Percentiles rank a stretch among this genome's conserved stretches.
Conservation (phyloP, 129 eudicot genomes). For the Gnaphalium uliginosum region DNA sequence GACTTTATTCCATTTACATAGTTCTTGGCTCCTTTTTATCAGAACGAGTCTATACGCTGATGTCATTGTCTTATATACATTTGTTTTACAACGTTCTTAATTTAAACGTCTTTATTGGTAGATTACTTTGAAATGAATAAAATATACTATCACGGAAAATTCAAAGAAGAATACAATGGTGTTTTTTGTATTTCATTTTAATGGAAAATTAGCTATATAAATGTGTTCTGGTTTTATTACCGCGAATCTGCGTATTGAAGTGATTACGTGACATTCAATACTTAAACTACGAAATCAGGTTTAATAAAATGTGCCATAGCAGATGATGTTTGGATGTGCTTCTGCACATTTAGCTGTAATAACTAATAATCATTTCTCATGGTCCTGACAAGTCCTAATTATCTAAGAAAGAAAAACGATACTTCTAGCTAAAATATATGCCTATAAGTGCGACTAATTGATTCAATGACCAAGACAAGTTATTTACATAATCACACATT, state of each 20-base stretch:
- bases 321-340: conserved; percentile 5
- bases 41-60: too few relatives aligned
- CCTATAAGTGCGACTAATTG: background rate
- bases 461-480: background rate
- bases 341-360: background rate
- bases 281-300: background rate
- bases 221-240: background rate
- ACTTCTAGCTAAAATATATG: too few relatives aligned
- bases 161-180: too few relatives aligned
- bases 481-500: too few relatives aligned
- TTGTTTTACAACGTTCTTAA: too few relatives aligned
- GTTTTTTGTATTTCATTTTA: too few relatives aligned
- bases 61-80: too few relatives aligned
- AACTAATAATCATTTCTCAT: background rate
- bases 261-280: background rate
- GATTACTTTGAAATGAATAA: too few relatives aligned
- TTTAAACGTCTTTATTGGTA: too few relatives aligned
- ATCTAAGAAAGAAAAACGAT: too few relatives aligned
- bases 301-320: background rate
- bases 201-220: too few relatives aligned
- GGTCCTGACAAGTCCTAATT: background rate
- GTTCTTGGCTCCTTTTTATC: background rate
- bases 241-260: background rate
- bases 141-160: too few relatives aligned
- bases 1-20: background rate